phyloP scores from a whole-genome alignment of 2,329 filamentous ascomycete species.

The Alternaria metachromatica region DNA sequence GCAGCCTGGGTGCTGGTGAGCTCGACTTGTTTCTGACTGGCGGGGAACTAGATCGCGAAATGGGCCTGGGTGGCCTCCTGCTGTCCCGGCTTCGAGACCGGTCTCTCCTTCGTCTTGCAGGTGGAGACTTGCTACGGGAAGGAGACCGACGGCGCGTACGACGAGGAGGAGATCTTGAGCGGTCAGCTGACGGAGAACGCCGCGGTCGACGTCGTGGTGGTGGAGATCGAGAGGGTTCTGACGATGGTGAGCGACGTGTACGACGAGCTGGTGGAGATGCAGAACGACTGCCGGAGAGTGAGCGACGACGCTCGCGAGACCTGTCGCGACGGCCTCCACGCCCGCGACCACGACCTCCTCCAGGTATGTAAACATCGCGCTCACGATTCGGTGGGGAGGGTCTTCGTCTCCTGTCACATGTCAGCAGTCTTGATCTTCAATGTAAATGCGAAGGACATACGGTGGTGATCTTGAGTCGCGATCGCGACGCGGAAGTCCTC shows the following conservation, averaged over 20 bases:
- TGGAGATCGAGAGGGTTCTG: constrained; percentile 33
- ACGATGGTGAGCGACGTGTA: constrained; percentile 18
- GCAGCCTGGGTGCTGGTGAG: constrained; percentile 61
- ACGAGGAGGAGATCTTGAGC: constrained; percentile 37
- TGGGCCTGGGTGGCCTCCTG: constrained; percentile 44
- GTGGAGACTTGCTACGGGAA: constrained; percentile 24
- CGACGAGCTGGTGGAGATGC: constrained; percentile 17
- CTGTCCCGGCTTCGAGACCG: constrained; percentile 42
- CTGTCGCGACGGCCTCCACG: constrained; percentile 47
- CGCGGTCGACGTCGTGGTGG: constrained; percentile 35
- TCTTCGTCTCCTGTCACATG: constrained; percentile 52
- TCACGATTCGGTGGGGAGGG: constrained; percentile 58
- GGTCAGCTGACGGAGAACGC: constrained; percentile 39
- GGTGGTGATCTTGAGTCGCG: constrained; percentile 60
- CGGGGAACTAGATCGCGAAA: constrained; percentile 57
- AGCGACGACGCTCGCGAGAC: constrained; percentile 43
- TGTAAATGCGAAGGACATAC: constrained; percentile 21
- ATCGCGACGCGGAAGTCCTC: constrained; percentile 54
- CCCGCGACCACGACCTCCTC: constrained; percentile 47
- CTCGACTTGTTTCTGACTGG: constrained; percentile 54
- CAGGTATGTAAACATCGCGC: constrained; percentile 65
- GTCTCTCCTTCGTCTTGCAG: constrained; percentile 28
- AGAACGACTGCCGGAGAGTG: constrained; percentile 34
- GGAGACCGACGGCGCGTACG: constrained; percentile 24
- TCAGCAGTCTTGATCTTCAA: constrained; percentile 16